Base-by-base conservation (phyloP, 805 yeast species). In the Saturnispora quitensis region DNA sequence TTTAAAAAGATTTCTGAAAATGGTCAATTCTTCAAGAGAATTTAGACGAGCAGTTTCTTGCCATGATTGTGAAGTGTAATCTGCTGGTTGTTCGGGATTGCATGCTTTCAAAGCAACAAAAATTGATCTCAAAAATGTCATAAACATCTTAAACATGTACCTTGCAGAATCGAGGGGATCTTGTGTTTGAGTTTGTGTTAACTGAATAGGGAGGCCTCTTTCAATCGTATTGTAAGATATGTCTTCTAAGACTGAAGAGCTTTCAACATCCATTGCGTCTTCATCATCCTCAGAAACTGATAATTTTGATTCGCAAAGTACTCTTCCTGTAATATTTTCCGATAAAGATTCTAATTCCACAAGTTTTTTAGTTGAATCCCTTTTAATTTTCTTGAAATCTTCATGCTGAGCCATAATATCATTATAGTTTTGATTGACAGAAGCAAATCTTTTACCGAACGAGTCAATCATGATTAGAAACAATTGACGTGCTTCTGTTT, bases 101-200 rank as follows among this genome's bases (percentile, higher is more conserved):
- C 96, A 89, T 49, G 82, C 82, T 63, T 89, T 89, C 57, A 95
- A 72, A 3, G 96, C 96, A 66, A 84, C 87, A 60, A 91, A 85
- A 43, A 89, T 86, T 0, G 97, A 87, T 64, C 90, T 89, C 61
- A 93, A 72, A 63, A 93, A 93, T 4, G 90, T 86, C 84, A 93
- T 80, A 50, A 95, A 70, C 4, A 96, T 89, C 57, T 91, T 80
- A 76, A 89, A 89, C 31, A 93, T 70, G 60, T 86, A 87, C 43
- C 95, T 78, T 1, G 97, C 91, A 63, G 90, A 97, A 60, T 89
- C 89, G 50, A 88, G 71, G 13, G 90, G 87, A 56, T 86, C 91
- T 31, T 78, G 70, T 20, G 73, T 70, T 0, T 75, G 62, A 3
- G 68, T 73, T 36, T 78, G 79, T 9, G 78, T 68, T 1, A 84